Percentiles rank a stretch among this genome's conserved stretches.
Conservation (phyloP, 495 filamentous ascomycete genomes). For the Aspergillus coremiiformis region DNA sequence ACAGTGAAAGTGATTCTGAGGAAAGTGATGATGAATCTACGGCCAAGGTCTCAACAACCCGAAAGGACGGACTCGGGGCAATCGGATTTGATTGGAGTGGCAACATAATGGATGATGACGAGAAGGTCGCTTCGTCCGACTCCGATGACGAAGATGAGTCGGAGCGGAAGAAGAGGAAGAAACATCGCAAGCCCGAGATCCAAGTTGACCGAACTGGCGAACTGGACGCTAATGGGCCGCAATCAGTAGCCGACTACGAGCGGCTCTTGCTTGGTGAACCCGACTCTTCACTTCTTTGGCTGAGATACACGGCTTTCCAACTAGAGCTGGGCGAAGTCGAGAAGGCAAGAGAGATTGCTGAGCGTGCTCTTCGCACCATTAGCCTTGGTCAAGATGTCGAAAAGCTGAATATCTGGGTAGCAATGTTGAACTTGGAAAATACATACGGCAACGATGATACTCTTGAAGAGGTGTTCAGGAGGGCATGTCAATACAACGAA, state of each 20-base stretch:
- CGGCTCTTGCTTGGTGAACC: slow-evolving; percentile 86
- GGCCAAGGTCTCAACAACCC: slow-evolving; percentile 19
- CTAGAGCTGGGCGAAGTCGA: slow-evolving; percentile 80
- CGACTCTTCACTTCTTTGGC: slow-evolving; percentile 83
- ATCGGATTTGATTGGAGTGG: slow-evolving; percentile 87
- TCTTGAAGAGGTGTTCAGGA: slow-evolving; percentile 82
- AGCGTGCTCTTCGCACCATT: slow-evolving; percentile 83
- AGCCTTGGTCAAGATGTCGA: slow-evolving; percentile 79
- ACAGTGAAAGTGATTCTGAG: slow-evolving; percentile 37
- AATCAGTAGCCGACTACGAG: slow-evolving; percentile 85
- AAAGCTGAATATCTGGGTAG: slow-evolving; percentile 92
- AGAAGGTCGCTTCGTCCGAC: slow-evolving; percentile 34
- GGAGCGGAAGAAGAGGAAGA: slow-evolving; percentile 63
- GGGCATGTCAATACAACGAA: slow-evolving; percentile 91
- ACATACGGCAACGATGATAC: slow-evolving; percentile 79
- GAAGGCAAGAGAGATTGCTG: slow-evolving; percentile 78
- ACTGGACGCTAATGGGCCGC: slow-evolving; percentile 82
- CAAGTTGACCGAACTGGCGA: slow-evolving; percentile 83
- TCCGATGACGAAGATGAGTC: slow-evolving; percentile 43
- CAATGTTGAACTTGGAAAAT: slow-evolving; percentile 87
- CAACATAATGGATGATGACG: slow-evolving; percentile 42
- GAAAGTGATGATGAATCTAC: slow-evolving; percentile 32
- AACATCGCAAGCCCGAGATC: slow-evolving; percentile 67
- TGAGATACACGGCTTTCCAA: slow-evolving; percentile 95
- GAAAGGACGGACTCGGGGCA: slow-evolving; percentile 56